Base-by-base conservation (phyloP, 805 yeast species). In the Sugiyamaella boreocaroliniensis region DNA sequence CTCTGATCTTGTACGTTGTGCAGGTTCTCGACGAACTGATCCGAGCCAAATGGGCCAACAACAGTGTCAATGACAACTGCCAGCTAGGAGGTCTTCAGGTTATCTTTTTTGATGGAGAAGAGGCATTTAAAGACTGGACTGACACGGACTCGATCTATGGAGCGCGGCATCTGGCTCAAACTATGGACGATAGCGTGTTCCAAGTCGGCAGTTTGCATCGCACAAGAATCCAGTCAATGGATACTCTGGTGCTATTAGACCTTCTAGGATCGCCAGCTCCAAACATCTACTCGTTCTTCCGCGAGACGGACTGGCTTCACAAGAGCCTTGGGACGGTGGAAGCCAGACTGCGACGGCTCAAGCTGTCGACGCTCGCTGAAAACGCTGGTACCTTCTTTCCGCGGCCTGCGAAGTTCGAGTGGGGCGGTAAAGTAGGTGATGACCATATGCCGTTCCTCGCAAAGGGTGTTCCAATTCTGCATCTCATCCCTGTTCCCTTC, bases 81-180 rank as follows among this genome's bases (percentile, higher is more conserved):
- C 37, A 9, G n/a, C 12, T 32, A 14, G 47, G 50, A 15, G 81
- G 81, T 0, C 45, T 79, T 3, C 78, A 76, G 57, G 62, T 79
- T 7, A 65, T 80, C 0, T 80, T 80, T 57, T 78, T 79, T 50
- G 85, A 80, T 56, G 85, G 85, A 3, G 85, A 80, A 60, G 85
- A 81, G 59, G 83, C 85, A 0, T 55, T 79, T n/a, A 67, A 66
- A 1, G 59, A 67, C n/a, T 80, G 85, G 85, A 61, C 74, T 1
- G 70, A 66, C 7, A 60, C 66, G 0, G 85, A 80, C 55, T 79
- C 83, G 1, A 67, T 79, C 1, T 80, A 81, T 59, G 85, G 85
- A 0, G 74, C 85, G 0, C 70, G 74, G 15, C 77, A 76, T 52
- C 61, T 79, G 29, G 82, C 81, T 7, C 57, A 61, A 1, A 51